Conservation (phyloP, 108 stramenopile genomes). For the Chaetoceros muelleri region DNA sequence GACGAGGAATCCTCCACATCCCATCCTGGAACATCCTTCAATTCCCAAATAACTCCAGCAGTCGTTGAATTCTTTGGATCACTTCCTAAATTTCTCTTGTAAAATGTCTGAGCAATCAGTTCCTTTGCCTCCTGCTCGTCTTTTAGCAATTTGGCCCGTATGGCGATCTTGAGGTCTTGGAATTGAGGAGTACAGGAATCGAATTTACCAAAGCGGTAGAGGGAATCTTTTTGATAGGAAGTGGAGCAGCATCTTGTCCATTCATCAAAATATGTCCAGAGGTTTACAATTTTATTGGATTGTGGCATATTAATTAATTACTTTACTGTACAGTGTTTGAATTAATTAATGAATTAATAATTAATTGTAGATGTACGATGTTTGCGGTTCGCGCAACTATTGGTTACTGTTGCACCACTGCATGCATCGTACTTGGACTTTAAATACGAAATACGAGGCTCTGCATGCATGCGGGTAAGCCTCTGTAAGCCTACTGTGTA, state of each 20-base stretch:
- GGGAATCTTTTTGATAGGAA: slow-evolving; percentile 54
- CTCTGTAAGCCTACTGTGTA: no score
- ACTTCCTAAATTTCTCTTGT: slow-evolving; percentile 45
- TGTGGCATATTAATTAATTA: slow-evolving; percentile 8
- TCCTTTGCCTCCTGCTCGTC: slow-evolving; percentile 34
- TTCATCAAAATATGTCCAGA: slow-evolving; percentile 43
- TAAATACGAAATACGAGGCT: no score
- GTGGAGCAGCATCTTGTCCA: slow-evolving; percentile 67
- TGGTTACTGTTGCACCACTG: no score
- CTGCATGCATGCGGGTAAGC: no score
- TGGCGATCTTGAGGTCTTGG: slow-evolving; percentile 61
- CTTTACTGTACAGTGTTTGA: background rate
- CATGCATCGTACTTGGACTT: no score
- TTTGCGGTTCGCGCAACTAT: no score
- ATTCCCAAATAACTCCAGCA: slow-evolving; percentile 75
- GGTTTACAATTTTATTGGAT: slow-evolving; percentile 17
- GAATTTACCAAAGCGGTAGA: slow-evolving; percentile 67
- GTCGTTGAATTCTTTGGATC: slow-evolving; percentile 58
- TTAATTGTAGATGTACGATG: no score
- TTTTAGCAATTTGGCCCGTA: slow-evolving; percentile 37
- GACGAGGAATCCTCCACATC: slow-evolving; percentile 16
- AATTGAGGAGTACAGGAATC: slow-evolving; percentile 53
- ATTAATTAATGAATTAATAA: no score
- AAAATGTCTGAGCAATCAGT: slow-evolving; percentile 47
- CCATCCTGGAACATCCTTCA: slow-evolving; percentile 75